Base-by-base conservation (phyloP, 2,329 filamentous ascomycete species). In the Paecilomyces formosus region DNA sequence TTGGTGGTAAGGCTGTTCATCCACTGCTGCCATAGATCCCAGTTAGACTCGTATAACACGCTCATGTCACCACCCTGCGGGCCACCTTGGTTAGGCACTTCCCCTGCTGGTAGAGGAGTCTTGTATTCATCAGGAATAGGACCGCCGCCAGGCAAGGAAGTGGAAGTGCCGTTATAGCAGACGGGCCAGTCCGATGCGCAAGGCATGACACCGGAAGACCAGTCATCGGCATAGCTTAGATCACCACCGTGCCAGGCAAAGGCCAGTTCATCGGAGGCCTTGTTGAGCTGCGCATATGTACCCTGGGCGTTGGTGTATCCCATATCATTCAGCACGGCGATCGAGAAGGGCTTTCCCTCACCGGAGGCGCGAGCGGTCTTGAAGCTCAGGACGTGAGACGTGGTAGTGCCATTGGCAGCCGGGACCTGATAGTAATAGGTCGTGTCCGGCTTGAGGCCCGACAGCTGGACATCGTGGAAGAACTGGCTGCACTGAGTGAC, bases 191-290 rank as follows among this genome's bases (percentile, higher is more conserved):
- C 70, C 56, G 72, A 68, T 53, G 70, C 75, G 58, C 80, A 82
- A 13, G 79, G 74, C 18, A 82, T 66, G 56, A 82, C 79, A n/a
- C 80, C 79, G 13, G 72, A 75, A 55, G 76, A 80, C 79, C 78
- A 81, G 64, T 81, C 77, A 62, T 81, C 79, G 0, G 80, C 79
- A 59, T 82, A 82, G 55, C 70, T 75, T 57, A 82, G 70, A 60
- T 82, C 80, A 54, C 80, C 80, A 39, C 79, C 79, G 65, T 82
- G 80, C 80, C 80, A 82, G 26, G 76, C 77, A 62, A 82, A 82
- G 3, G 75, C 75, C 18, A 76, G 78, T n/a, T 79, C 73, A n/a
- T 74, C 66, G 45, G 73, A 72, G 4, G 72, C 76, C 39, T 75
- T 63, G 35, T 64, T 65, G 13, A 82, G 68, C 52, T 81, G 70